phyloP scores from a whole-genome alignment of 2,329 filamentous ascomycete species.

The Pyrenochaeta sp. region DNA sequence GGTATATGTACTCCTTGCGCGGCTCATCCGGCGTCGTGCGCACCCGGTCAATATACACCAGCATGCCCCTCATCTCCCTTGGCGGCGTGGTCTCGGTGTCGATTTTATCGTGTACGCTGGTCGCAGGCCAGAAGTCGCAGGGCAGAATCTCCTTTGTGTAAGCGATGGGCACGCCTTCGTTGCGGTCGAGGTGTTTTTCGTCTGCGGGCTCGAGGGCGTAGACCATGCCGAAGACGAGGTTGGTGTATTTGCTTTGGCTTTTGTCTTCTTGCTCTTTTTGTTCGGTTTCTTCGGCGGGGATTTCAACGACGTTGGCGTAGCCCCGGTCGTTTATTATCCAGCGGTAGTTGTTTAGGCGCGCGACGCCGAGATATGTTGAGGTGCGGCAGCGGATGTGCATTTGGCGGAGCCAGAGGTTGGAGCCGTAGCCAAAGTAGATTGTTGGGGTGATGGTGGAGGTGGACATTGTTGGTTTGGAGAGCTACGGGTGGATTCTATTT shows the following conservation, averaged over 20 bases:
- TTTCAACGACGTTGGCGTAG: constrained; percentile 70
- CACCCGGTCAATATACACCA: constrained; percentile 67
- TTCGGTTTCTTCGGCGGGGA: not conserved
- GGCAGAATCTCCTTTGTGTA: constrained; percentile 63
- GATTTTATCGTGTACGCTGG: constrained; percentile 10
- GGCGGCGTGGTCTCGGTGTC: constrained; percentile 29
- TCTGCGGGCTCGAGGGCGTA: constrained; percentile 36
- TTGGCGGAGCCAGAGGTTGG: constrained; percentile 71
- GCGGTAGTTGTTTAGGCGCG: constrained; percentile 61
- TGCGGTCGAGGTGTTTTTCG: constrained; percentile 45
- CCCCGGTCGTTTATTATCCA: constrained; percentile 74
- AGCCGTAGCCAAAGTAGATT: constrained; percentile 75
- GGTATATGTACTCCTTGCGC: constrained; percentile 64
- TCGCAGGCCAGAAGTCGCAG: constrained; percentile 54
- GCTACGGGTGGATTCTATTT: not conserved
- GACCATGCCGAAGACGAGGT: constrained; percentile 45
- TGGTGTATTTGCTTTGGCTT: constrained; percentile 39
- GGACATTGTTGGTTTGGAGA: constrained; percentile 11
- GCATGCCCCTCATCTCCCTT: constrained; percentile 45
- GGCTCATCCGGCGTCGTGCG: constrained; percentile 52
- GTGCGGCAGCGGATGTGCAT: constrained; percentile 68
- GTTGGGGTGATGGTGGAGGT: constrained; percentile 24
- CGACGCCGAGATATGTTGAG: constrained; percentile 65
- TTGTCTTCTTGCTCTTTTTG: not conserved
- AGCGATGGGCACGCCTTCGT: constrained; percentile 68